These are phyloP conservation scores for Alternaria conjuncta DNA, from an alignment of 2,329 filamentous ascomycete genomes.

Conservation along the genomic window DNA sequence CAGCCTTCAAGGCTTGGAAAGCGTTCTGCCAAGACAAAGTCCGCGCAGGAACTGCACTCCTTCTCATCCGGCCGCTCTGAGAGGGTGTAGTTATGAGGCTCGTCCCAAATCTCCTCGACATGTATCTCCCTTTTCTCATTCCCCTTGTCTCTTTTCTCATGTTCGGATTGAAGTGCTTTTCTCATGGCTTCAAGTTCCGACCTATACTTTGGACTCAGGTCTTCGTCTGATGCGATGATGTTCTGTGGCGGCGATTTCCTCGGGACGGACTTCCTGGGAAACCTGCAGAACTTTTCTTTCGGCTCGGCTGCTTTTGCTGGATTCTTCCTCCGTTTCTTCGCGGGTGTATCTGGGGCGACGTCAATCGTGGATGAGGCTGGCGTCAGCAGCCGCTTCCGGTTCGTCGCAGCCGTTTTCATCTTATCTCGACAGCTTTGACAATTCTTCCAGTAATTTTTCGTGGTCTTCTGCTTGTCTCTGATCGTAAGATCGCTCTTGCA, in stretches of 20 bases:
- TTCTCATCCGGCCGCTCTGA: neutral
- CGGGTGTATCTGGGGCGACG: neutral
- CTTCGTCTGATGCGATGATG: no score
- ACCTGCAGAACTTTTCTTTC: neutral
- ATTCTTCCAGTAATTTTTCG: neutral
- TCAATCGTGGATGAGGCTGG: neutral
- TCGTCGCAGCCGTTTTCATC: neutral
- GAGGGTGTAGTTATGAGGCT: neutral
- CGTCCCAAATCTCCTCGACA: neutral
- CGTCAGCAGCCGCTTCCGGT: neutral
- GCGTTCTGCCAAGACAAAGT: neutral
- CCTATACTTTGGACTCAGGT: no score
- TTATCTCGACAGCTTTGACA: neutral
- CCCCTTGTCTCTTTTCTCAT: neutral
- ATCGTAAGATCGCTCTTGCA: neutral
- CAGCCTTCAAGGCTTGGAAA: neutral
- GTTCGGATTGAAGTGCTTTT: no score
- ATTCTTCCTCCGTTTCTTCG: neutral
- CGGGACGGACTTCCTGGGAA: neutral
- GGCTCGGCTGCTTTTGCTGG: neutral
- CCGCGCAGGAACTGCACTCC: conserved; percentile 2
- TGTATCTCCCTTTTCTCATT: neutral
- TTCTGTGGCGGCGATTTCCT: no score
- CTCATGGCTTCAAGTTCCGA: no score
- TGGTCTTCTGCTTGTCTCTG: neutral